These are phyloP conservation scores for Tulasnella sp. DNA, from an alignment of 768 basidiomycete genomes.

Conservation along the genomic window DNA sequence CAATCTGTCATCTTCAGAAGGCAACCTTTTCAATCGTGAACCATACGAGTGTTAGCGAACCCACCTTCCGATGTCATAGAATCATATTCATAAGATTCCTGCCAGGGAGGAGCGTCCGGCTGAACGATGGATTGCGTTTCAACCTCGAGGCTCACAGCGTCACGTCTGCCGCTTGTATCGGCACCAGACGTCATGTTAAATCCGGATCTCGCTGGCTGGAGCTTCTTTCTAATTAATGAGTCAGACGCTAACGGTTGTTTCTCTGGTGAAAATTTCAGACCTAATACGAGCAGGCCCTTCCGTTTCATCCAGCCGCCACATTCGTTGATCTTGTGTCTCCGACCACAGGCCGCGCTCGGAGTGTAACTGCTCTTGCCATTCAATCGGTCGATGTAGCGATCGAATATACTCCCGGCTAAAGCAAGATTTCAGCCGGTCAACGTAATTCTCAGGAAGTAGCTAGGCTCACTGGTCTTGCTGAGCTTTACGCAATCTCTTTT, in stretches of 20 bases:
- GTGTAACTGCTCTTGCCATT: constrained; percentile 46
- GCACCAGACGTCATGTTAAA: neutral
- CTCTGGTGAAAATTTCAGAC: constrained; percentile 30
- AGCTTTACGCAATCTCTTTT: constrained; percentile 58
- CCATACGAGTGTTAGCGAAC: neutral
- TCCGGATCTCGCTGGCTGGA: constrained; percentile 50
- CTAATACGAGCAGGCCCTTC: constrained; percentile 82
- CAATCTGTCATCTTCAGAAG: constrained; percentile 38
- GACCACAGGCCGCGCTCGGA: constrained; percentile 82
- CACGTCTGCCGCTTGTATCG: neutral
- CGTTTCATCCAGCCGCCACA: constrained; percentile 83
- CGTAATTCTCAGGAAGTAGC: neutral
- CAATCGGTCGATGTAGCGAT: constrained; percentile 34
- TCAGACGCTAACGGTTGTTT: neutral
- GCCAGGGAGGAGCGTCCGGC: constrained; percentile 60
- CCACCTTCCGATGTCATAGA: constrained; percentile 51
- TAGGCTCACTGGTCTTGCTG: constrained; percentile 56
- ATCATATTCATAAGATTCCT: constrained; percentile 57
- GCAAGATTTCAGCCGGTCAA: neutral
- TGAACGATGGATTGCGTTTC: constrained; percentile 41
- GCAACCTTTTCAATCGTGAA: neutral
- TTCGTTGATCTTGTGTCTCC: constrained; percentile 32
- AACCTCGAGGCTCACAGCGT: constrained; percentile 36
- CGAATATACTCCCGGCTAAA: constrained; percentile 65
- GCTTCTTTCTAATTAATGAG: constrained; percentile 46